Conservation (phyloP, 169 alveolate species). For the Plasmodium sp. region DNA sequence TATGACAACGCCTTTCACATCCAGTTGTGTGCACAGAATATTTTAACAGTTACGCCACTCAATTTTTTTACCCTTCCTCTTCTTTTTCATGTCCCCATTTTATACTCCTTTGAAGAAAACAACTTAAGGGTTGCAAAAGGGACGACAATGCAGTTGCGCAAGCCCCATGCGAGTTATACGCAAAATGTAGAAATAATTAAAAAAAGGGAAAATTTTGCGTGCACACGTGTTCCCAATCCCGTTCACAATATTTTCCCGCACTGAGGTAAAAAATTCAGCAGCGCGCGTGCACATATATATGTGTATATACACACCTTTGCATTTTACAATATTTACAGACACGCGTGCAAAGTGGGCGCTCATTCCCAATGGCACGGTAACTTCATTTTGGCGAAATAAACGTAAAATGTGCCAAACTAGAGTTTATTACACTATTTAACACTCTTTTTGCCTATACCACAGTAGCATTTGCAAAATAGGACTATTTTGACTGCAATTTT, state of each 20-base stretch:
- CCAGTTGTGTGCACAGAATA: background rate
- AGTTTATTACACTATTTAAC: background rate
- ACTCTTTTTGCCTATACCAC: background rate
- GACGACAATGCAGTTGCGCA: background rate
- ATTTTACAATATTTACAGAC: background rate
- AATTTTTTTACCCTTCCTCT: background rate
- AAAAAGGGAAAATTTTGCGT: background rate
- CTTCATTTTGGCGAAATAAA: background rate
- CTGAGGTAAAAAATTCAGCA: background rate
- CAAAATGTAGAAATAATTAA: background rate
- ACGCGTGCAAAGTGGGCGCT: background rate
- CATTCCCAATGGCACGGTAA: background rate
- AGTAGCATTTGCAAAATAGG: background rate
- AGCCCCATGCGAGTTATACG: background rate
- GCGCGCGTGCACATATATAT: background rate
- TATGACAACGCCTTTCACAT: background rate
- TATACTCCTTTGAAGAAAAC: background rate
- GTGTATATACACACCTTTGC: background rate
- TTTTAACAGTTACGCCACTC: no score
- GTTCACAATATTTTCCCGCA: background rate
- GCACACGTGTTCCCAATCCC: constrained; percentile 2
- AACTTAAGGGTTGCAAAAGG: background rate
- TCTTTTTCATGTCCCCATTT: background rate
- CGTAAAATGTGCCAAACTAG: background rate
- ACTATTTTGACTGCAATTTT: background rate